phyloP scores from a whole-genome alignment of 2,329 filamentous ascomycete genomes.

The Alternaria novae-zelandiae region DNA sequence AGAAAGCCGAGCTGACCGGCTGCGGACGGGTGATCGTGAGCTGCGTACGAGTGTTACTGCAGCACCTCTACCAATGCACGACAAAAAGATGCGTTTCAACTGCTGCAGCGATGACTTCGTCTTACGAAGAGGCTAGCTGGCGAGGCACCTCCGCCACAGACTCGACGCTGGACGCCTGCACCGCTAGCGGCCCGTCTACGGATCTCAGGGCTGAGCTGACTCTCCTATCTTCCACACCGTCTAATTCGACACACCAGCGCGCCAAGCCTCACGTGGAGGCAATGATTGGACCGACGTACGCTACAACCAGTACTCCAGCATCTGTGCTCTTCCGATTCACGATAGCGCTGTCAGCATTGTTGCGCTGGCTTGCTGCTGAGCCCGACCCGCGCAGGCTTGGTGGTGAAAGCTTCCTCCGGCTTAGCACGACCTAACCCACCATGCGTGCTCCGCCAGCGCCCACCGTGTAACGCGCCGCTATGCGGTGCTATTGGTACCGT shows the following conservation, averaged over 20 bases:
- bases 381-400: neutral
- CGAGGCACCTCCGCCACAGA: neutral
- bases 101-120: neutral
- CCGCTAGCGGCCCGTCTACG: conserved; percentile 2
- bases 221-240: neutral
- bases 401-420: neutral
- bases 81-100: neutral
- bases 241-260: conserved; percentile 7
- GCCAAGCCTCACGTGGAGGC: conserved; percentile 8
- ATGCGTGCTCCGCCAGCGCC: conserved; percentile 11
- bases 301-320: neutral
- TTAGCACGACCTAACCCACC: conserved; percentile 4
- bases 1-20: neutral
- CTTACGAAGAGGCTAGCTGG: conserved; percentile 1
- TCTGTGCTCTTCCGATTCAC: neutral
- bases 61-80: neutral
- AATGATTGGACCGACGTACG: neutral
- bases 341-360: conserved; percentile 4
- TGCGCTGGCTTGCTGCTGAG: neutral
- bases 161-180: neutral
- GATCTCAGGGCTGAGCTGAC: conserved; percentile 6
- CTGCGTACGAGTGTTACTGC: neutral
- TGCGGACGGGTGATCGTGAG: neutral
- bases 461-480: conserved; percentile 16
- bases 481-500: conserved; percentile 11